Evolutionary conservation across 2,329 filamentous ascomycete genomes (phyloP).

Genomic region (Alternaria dauci): DNA sequence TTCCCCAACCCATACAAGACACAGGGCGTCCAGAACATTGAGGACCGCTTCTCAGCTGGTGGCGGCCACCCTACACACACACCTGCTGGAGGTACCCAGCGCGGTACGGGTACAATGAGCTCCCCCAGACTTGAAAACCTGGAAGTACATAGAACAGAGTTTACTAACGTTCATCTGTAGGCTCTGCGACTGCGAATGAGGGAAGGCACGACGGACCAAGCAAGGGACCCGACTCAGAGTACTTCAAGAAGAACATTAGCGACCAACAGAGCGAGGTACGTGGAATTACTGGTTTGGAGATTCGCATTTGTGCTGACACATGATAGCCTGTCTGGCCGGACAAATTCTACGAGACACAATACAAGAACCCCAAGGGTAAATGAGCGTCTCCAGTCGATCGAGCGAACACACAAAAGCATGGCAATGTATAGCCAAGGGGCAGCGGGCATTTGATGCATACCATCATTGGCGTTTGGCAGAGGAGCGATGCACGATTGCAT

Average conservation of each 20-base stretch:
- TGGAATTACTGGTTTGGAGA: background rate
- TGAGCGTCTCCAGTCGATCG: constrained; percentile 17
- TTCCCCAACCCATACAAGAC: constrained; percentile 52
- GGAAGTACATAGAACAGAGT: background rate
- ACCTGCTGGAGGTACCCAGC: constrained; percentile 38
- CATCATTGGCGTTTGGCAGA: constrained; percentile 16
- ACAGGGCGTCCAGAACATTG: constrained; percentile 45
- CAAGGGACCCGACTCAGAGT: constrained; percentile 39
- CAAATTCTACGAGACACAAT: constrained; percentile 47
- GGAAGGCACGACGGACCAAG: constrained; percentile 33
- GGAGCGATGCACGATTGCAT: constrained; percentile 1
- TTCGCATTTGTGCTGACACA: background rate
- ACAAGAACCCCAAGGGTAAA: constrained; percentile 48
- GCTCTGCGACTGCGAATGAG: constrained; percentile 33
- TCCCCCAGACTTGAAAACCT: constrained; percentile 6
- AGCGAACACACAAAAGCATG: constrained; percentile 6
- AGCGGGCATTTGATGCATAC: background rate
- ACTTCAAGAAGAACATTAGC: constrained; percentile 38
- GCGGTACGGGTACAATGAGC: constrained; percentile 30
- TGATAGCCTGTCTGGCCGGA: constrained; percentile 34
- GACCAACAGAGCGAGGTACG: constrained; percentile 39
- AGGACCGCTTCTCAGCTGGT: constrained; percentile 44
- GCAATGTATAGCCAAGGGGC: background rate
- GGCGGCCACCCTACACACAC: constrained; percentile 45
- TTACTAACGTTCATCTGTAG: constrained; percentile 18